Base-by-base conservation (phyloP, 1,284 basidiomycete genomes). In the Anthracocystis walkeri region DNA sequence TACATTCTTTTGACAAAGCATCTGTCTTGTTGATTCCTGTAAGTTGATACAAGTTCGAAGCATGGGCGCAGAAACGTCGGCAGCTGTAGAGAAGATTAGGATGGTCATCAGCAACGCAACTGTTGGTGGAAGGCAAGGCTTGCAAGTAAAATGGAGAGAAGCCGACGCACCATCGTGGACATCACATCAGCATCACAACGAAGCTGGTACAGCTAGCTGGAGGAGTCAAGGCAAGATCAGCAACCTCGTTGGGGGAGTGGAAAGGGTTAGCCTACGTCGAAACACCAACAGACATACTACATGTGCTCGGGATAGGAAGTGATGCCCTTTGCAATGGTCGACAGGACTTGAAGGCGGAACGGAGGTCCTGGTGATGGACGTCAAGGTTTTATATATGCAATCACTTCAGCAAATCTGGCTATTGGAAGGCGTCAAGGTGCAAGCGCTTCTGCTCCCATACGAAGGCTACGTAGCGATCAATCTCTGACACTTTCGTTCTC, bases 1-100 rank as follows among this genome's bases (percentile, higher is more conserved):
- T 35, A 65, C 58, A 48, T n/a, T 65, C 61, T 31, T 49, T 41
- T 53, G 52, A 60, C 58, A 60, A 41, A 48, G 23, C n/a, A 44
- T 12, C 44, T 50, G 45, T 45, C 52, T 23, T 49, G 23, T 46
- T 50, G 14, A 52, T 70, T 42, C 53, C 67, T 57, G 67, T 70
- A 70, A 70, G 67, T 70, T 7, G 23, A 21, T 35, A 23, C 29
- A 11, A 16, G 20, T 44, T 27, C 21, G 11, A 8, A 40, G 21
- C 6, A 18, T 14, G 35, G 12, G 35, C 4, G 14, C 35, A 38
- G 11, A 14, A 38, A 38, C 35, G 14, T 38, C 35, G 12, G 35
- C 35, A 38, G 35, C 35, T 38, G 35, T 27, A 35, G 10, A 21
- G 21, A 11, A 18, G 18, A 61, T 25, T 41, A 45, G 45, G 14